These are phyloP conservation scores for Erodium maritimum DNA, from an alignment of 345 rosid genomes.

Conservation along the genomic window DNA sequence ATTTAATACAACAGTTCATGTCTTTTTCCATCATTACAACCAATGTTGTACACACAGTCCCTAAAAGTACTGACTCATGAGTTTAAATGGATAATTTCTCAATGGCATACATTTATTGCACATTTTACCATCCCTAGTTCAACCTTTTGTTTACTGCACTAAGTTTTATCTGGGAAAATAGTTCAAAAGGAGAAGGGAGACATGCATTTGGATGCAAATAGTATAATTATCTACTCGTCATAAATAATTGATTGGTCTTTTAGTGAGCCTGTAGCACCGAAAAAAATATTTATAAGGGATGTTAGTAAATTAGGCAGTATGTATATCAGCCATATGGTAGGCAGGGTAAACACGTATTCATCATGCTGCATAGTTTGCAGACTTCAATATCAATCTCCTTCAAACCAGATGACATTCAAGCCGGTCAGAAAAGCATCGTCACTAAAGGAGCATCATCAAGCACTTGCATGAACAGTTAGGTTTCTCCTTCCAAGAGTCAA, in stretches of 20 bases:
- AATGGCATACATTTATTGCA: too few relatives aligned
- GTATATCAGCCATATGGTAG: neutral
- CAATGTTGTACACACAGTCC: neutral
- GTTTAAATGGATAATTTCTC: too few relatives aligned
- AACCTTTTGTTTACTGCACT: neutral
- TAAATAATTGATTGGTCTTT: neutral
- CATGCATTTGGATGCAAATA: too few relatives aligned
- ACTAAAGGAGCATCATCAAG: too few relatives aligned
- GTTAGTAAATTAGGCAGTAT: neutral
- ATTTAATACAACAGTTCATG: neutral
- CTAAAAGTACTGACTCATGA: too few relatives aligned
- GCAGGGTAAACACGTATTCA: neutral
- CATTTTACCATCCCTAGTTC: neutral
- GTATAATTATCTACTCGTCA: too few relatives aligned
- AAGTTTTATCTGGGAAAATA: neutral
- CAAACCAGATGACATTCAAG: too few relatives aligned
- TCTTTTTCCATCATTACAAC: neutral
- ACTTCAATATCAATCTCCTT: too few relatives aligned
- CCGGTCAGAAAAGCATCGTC: too few relatives aligned
- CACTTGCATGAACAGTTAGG: too few relatives aligned
- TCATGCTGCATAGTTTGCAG: neutral
- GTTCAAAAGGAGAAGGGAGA: too few relatives aligned
- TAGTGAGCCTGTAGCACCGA: neutral
- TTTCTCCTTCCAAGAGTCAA: too few relatives aligned
- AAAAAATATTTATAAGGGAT: neutral